Conservation (phyloP, 768 basidiomycete species). For the Bullera alba region DNA sequence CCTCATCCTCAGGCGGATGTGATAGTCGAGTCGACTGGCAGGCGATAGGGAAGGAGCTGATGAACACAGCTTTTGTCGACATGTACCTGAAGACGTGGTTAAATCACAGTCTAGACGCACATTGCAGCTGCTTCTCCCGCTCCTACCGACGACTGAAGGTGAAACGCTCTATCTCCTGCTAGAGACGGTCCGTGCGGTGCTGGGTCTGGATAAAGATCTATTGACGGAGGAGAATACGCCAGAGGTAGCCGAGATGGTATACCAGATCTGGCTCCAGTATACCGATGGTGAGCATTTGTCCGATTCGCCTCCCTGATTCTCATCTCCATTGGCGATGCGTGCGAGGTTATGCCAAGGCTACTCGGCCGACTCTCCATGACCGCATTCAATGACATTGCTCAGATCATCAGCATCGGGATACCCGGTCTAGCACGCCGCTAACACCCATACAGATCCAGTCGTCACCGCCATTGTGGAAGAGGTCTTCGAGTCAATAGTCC, state of each 20-base stretch:
- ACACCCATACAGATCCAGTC: conserved; percentile 65
- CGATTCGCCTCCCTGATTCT: neutral
- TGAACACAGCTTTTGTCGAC: conserved; percentile 48
- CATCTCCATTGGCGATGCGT: neutral
- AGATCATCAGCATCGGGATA: no score
- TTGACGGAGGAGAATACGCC: conserved; percentile 54
- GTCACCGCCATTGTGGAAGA: conserved; percentile 78
- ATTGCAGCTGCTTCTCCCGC: conserved; percentile 72
- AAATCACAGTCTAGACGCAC: conserved; percentile 65
- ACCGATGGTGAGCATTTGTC: conserved; percentile 72
- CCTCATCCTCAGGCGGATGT: no score
- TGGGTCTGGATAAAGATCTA: conserved; percentile 62
- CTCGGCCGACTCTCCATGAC: no score
- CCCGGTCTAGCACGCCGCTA: conserved; percentile 1
- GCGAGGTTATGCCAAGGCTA: no score
- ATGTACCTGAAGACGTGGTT: conserved; percentile 55
- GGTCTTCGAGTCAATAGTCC: conserved; percentile 64
- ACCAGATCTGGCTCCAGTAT: conserved; percentile 80
- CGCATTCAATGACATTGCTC: no score
- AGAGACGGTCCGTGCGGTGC: conserved; percentile 72
- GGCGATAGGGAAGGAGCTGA: neutral
- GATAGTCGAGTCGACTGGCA: neutral
- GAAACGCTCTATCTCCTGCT: conserved; percentile 83
- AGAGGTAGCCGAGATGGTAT: conserved; percentile 59
- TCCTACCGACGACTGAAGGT: conserved; percentile 70